Base-by-base conservation (phyloP, 2,329 filamentous ascomycete species). In the Fusarium sp. region DNA sequence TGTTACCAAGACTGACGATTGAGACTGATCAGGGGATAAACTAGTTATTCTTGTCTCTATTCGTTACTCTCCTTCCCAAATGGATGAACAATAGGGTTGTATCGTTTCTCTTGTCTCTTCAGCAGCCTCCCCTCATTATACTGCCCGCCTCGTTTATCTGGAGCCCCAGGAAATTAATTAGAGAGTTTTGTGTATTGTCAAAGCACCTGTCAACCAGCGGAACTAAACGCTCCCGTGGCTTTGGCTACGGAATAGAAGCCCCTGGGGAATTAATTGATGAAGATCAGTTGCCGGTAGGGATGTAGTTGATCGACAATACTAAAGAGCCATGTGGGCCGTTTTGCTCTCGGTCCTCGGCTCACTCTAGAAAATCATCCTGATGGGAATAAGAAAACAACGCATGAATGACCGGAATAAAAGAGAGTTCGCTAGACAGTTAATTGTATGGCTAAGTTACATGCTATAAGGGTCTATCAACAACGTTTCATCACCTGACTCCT, bases 241-340 rank as follows among this genome's bases (percentile, higher is more conserved):
- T 4, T 20, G 27, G 20, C 16, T 37, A 46, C 49, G 27, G 20
- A 41, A 51, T 46, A 34, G 37, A 58, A 21, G n/a, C 16, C 18
- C 27, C 11, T 10, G 18, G 25, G 37, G 58, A 65, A 47, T 50
- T 12, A 25, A 25, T 41, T 34, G 16, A 46, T 34, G 59, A 59
- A 45, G 53, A 59, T 64, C 51, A 46, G 34, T 23, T 53, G 7
- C 48, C 20, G n/a, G 48, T 40, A 51, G 40, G 48, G 48, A 51
- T 51, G 4, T 51, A 50, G 48, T 50, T 18, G 34, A 20, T 27
- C 21, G 9, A 20, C 34, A 42, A 37, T 12, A 37, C 47, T n/a
- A 37, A 37, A n/a, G 18, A 37, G 11, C 34, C 10, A 34, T 50
- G 49, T 53, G 49, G 49, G 23, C 23, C 49, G 21, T 41, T 16